Base-by-base conservation (phyloP, 495 filamentous ascomycete species). In the Trichoderma reesei region DNA sequence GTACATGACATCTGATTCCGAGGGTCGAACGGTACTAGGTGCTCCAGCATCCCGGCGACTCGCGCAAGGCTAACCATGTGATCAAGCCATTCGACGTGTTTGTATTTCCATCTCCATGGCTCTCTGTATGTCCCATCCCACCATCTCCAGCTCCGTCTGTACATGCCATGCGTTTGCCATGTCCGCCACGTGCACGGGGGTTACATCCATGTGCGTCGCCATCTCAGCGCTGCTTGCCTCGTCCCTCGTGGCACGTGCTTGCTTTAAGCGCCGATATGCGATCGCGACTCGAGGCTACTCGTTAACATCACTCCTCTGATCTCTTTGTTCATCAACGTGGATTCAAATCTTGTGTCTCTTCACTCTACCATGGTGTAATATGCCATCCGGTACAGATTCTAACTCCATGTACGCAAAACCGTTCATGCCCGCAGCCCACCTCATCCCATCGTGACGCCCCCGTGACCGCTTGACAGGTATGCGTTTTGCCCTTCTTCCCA, bases 161-260 rank as follows among this genome's bases (percentile, higher is more conserved):
- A 44, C 41, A 44, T 44, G 44, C 18, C 20, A 56, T 56, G 11
- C 20, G 11, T 11, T 56, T 56, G 33, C 51, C 51, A 33, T n/a
- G 51, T 33, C 14, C 18, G 51, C 51, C 51, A 56, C 51, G 51
- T 56, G 51, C 18, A 34, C 26, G 0, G n/a, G 26, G 51, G 51
- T 56, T 56, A 56, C 51, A 56, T 56, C 51, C 51, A 34, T 56
- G 26, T 34, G 51, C 51, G 34, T 56, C 31, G 51, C 51, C 44
- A 26, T 48, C 44, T 48, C 44, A 18, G 44, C 38, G 38, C 38
- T 11, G 38, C 38, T 11, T 39, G 6, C 11, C 26, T 26, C 26
- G 6, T 39, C 38, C 38, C 38, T 39, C 2, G 38, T 39, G 38
- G 7, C 42, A 16, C 16, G 5, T 46, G 42, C 42, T 16, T 26